These are phyloP conservation scores for Harringtonia lauricola DNA, from an alignment of 2,329 filamentous ascomycete genomes.

Conservation along the genomic window DNA sequence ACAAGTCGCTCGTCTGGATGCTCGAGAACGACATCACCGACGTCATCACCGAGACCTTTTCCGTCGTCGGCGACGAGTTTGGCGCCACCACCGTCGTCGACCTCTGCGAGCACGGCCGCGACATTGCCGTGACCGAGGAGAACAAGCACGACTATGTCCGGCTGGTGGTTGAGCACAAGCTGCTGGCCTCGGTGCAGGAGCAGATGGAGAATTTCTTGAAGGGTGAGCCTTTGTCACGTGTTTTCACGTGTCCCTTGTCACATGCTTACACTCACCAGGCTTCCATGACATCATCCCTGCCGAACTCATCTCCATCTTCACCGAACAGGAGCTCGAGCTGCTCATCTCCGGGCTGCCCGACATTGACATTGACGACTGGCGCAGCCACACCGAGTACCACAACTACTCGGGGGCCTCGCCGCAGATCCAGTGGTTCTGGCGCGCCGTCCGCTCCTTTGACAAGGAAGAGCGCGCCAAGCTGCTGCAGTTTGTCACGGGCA, in stretches of 20 bases:
- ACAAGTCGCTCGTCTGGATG: constrained; percentile 98
- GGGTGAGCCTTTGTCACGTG: no score
- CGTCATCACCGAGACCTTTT: constrained; percentile 93
- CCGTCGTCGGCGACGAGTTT: constrained; percentile 87
- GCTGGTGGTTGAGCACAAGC: constrained; percentile 84
- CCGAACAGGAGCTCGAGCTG: constrained; percentile 93
- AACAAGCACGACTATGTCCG: constrained; percentile 99
- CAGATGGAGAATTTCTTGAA: constrained; percentile 90
- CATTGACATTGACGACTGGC: constrained; percentile 98
- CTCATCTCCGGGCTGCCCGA: constrained; percentile 94
- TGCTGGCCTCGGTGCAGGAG: constrained; percentile 83
- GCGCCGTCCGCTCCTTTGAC: constrained; percentile 91
- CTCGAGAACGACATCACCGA: constrained; percentile 97
- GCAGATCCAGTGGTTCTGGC: constrained; percentile 99
- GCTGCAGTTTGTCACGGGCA: constrained; percentile 95
- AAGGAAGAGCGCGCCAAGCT: constrained; percentile 98
- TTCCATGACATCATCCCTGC: constrained; percentile 98
- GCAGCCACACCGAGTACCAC: constrained; percentile 96
- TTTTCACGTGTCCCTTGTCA: no score
- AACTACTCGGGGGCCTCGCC: constrained; percentile 91
- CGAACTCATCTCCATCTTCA: constrained; percentile 92
- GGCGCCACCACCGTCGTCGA: constrained; percentile 82
- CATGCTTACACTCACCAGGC: constrained; percentile 29
- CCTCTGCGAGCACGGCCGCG: constrained; percentile 74
- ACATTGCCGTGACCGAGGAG: constrained; percentile 89